Conservation (phyloP, 768 basidiomycete genomes). For the Plicaturopsis crispa region DNA sequence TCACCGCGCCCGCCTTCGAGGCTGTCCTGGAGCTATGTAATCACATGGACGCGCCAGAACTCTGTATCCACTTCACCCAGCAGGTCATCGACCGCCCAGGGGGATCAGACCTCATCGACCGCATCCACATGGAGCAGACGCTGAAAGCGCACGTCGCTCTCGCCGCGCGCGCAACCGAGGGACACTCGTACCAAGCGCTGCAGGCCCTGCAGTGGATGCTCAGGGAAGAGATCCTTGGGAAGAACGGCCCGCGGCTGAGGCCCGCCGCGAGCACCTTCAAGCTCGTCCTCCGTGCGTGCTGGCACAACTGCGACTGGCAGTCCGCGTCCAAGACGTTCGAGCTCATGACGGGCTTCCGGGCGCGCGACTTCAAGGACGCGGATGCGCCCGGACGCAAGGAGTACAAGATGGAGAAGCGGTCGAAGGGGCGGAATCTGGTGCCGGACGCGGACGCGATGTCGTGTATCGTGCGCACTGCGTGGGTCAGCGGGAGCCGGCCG, state of each 20-base stretch:
- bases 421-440: slow-evolving; percentile 33
- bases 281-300: slow-evolving; percentile 57
- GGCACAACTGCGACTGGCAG: slow-evolving; percentile 57
- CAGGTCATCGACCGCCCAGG: slow-evolving; percentile 45
- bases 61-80: slow-evolving; percentile 50
- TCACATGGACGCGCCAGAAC: slow-evolving; percentile 32
- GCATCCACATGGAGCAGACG: slow-evolving; percentile 54
- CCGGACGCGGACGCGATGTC: slow-evolving; percentile 51
- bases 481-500: slow-evolving; percentile 38
- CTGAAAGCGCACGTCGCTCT: slow-evolving; percentile 44
- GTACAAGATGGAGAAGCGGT: slow-evolving; percentile 35
- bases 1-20: slow-evolving; percentile 41
- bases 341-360: slow-evolving; percentile 63
- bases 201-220: slow-evolving; percentile 66
- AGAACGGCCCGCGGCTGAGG: slow-evolving; percentile 37
- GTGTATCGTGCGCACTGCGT: slow-evolving; percentile 49
- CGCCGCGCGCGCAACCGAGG: slow-evolving; percentile 23
- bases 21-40: slow-evolving; percentile 53
- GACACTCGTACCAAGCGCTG: slow-evolving; percentile 39
- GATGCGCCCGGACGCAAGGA: slow-evolving; percentile 16
- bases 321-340: slow-evolving; percentile 51
- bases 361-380: slow-evolving; percentile 46
- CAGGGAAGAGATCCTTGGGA: slow-evolving; percentile 37
- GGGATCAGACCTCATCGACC: slow-evolving; percentile 35
- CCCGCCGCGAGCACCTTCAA: slow-evolving; percentile 48